A percentile compares a stretch with the other conserved stretches of the same genome.
Conservation (phyloP, 768 basidiomycete genomes). For the Xerocomellus dryophilus region DNA sequence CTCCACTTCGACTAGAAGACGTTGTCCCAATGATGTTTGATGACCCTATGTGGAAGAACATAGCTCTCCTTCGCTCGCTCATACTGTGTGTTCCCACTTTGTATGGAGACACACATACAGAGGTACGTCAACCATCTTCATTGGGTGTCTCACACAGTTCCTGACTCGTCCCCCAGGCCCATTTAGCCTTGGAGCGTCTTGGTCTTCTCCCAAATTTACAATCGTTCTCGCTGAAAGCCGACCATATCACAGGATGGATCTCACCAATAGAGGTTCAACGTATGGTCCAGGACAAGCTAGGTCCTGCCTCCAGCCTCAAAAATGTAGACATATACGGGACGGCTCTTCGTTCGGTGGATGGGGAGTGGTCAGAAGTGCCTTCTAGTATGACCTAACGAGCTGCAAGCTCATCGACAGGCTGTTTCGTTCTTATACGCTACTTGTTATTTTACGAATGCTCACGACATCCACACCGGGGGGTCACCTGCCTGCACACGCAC, state of each 20-base stretch:
- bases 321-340: background rate
- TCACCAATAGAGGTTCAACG: background rate
- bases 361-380: slow-evolving; percentile 2
- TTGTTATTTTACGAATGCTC: no score
- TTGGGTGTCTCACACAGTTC: background rate
- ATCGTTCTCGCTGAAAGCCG: background rate
- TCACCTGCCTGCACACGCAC: no score
- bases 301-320: background rate
- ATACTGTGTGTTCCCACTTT: background rate
- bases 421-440: no score
- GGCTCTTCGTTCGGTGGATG: background rate
- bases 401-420: no score
- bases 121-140: background rate
- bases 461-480: no score
- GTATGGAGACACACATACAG: no score
- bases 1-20: background rate
- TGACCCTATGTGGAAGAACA: background rate
- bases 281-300: background rate
- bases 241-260: background rate
- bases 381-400: no score
- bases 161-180: slow-evolving; percentile 1
- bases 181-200: background rate
- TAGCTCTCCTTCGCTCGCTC: slow-evolving; percentile 4
- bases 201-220: background rate
- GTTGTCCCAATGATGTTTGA: background rate